Base-by-base conservation (phyloP, 805 yeast genomes). In the Ogataea zsoltii region DNA sequence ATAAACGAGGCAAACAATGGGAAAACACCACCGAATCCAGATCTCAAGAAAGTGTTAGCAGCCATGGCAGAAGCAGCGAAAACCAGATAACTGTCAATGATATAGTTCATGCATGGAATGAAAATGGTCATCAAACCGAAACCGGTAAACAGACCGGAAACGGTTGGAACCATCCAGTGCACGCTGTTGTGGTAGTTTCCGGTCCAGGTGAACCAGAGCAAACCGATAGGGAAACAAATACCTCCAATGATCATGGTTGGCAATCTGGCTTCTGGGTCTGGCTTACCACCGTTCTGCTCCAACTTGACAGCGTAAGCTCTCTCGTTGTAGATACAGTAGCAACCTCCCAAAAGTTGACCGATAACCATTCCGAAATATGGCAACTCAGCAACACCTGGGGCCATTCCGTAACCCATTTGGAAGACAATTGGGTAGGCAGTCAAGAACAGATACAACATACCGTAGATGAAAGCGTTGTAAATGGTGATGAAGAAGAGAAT, bases 191-290 rank as follows among this genome's bases (percentile, higher is more conserved):
- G 83, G 65, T 82, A 90, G 51, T 79, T 76, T 61, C 96, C 96
- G 9, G 92, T 71, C 96, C 96, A 90, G 46, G 87, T 79, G 63
- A 90, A 74, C 96, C 96, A 86, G 58, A 89, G 74, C 50, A 89
- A 70, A 42, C 96, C 96, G 42, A 80, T 71, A 23, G 95, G 85
- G 70, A 90, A 88, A 7, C 76, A 61, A 43, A 87, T 52, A 18
- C 83, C 82, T 26, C 96, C 91, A 34, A 76, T 65, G 67, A 88
- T 77, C 85, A 89, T 79, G 28, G 91, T 82, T 14, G 83, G 80
- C 46, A 90, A 71, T 65, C 96, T 80, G 29, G 82, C 85, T 65
- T 90, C 96, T 0, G 97, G 95, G 15, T 83, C 77, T 25, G 82
- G 79, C 50, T 68, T 72, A 38, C 83, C 83, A 32, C 76, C 77